These are phyloP conservation scores for Glycine soja DNA, from an alignment of 306 rosid species.

Conservation along the genomic window DNA sequence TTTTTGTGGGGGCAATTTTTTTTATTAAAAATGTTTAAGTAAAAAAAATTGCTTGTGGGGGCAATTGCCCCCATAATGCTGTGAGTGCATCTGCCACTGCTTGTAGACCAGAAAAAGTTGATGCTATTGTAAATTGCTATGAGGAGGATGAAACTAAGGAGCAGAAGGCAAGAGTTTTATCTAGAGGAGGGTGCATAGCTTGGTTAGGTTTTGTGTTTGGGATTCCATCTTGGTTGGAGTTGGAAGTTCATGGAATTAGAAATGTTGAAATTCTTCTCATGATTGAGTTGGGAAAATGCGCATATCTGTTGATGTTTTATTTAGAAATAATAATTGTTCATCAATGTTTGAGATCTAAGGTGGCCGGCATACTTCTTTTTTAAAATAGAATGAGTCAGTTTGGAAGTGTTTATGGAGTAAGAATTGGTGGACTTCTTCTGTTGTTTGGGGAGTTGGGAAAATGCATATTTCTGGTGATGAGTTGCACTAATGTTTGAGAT, in stretches of 20 bases:
- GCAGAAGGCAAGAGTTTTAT: conserved; percentile 19
- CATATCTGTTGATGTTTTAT: neutral
- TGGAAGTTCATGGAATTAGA: conserved; percentile 34
- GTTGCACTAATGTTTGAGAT: neutral
- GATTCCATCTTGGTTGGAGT: neutral
- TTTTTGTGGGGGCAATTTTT: no score
- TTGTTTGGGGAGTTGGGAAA: conserved; percentile 23
- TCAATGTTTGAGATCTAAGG: neutral
- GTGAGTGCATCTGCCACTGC: neutral
- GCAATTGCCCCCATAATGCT: no score
- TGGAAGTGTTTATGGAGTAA: neutral
- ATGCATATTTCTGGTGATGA: conserved; percentile 8
- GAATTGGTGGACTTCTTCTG: neutral
- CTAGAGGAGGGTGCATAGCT: conserved; percentile 3
- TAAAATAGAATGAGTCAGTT: neutral
- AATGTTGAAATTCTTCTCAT: neutral
- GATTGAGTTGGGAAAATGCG: conserved; percentile 21
- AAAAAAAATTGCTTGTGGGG: no score
- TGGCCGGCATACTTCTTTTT: neutral
- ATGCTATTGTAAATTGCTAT: conserved; percentile 37
- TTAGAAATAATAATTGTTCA: conserved; percentile 8
- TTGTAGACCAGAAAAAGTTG: conserved; percentile 33
- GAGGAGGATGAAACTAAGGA: conserved; percentile 27
- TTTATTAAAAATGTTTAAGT: no score
- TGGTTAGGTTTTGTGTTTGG: conserved; percentile 41